Percentiles rank a stretch among this genome's conserved stretches.
Conservation (phyloP, 371 early-diverging fungal genomes). For the Phascolomyces articulosus region DNA sequence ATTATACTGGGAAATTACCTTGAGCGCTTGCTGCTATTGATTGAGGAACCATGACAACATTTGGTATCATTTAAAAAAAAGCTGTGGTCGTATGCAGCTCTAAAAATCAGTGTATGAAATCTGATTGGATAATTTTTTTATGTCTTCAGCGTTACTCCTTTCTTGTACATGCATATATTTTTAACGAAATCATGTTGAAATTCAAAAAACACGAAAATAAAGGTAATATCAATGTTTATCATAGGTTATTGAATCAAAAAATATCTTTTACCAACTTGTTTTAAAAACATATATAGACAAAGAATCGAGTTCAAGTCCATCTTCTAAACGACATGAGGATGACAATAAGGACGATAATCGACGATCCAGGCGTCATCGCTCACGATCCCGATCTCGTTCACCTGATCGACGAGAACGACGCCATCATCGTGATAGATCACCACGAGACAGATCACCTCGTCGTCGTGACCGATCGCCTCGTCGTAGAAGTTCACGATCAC, state of each 20-base stretch:
- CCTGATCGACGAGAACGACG: conserved; percentile 12
- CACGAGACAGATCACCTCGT: conserved; percentile 14
- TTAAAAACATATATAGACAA: conserved; percentile 4
- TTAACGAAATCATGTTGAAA: conserved; percentile 28
- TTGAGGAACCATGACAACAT: no score
- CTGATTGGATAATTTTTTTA: no score
- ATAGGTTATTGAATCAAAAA: background rate
- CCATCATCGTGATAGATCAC: conserved; percentile 11
- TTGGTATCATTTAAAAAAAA: no score
- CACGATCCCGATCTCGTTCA: conserved; percentile 38
- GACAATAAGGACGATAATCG: conserved; percentile 9
- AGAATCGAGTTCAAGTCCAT: conserved; percentile 12
- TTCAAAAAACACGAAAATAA: conserved; percentile 53
- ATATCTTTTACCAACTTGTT: background rate
- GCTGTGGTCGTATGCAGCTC: no score
- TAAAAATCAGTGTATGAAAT: no score
- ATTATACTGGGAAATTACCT: no score
- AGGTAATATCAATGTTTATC: conserved; percentile 19
- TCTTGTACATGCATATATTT: no score
- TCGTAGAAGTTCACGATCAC: conserved; percentile 13
- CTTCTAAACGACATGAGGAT: conserved; percentile 14
- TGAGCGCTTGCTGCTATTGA: no score
- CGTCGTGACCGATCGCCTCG: conserved; percentile 16
- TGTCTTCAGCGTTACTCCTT: no score
- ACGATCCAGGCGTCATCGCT: conserved; percentile 15